Base-by-base conservation (phyloP, 345 rosid genomes). In the Eucalyptus erythrocorys region DNA sequence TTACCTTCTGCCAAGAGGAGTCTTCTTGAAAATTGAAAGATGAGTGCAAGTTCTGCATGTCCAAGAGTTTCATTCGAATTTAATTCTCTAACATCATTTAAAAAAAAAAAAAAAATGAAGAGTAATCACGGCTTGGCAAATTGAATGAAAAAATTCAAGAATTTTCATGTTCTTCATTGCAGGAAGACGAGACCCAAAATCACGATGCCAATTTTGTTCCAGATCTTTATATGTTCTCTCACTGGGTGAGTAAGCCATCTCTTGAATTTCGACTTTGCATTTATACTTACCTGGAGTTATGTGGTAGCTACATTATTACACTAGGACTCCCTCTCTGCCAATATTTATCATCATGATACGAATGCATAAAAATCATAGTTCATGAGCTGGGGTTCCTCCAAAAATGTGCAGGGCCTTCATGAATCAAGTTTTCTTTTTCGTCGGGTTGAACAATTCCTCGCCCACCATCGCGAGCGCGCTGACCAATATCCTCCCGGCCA, bases 131-230 rank as follows among this genome's bases (percentile, higher is more conserved):
- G 42, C 24, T 61, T 85, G 32, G 66, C 50, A 32, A 13, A 37
- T 86, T 64, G 42, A 49, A 24, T 27, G 19, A 48, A 24, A 43
- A 12, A 7, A n/a, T 47, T 40, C 45, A 40, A 81, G 68, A 82
- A 89, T 21, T 40, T 76, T 76, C 16, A 40, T 30, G 24, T 6
- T 76, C 4, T 22, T 76, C 8, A 10, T 14, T 88, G 90, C 90
- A 97, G 99, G 93, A 97, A 95, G 91, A 93, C 97, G 27, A 95
- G 95, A 90, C 98, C 99, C 55, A 94, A 91, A 93, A 91, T 98
- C 89, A 95, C 96, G 7, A 40, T 45, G 79, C 68, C 64, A 13
- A 88, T 98, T 89, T 91, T 98, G 68, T 87, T 95, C 86, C 94
- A 94, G 90, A 81, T 93, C 88, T 95, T 97, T 94, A 86, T 95